These are phyloP conservation scores for Boletellus ananiceps DNA, from an alignment of 768 basidiomycete species.

Conservation along the genomic window DNA sequence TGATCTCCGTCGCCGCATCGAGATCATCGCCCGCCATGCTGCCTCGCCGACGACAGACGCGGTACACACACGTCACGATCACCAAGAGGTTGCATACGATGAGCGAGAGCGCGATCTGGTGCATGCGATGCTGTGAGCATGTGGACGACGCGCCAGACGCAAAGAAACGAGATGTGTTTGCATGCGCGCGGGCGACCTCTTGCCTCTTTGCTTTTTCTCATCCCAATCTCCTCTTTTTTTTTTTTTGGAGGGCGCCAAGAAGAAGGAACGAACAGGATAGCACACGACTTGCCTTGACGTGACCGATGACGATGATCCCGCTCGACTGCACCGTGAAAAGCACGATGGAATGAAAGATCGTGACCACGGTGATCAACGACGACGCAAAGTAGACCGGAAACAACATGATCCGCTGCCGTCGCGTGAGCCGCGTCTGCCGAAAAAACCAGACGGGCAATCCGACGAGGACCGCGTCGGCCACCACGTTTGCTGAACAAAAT, in stretches of 20 bases:
- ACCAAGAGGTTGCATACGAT: conserved; percentile 25
- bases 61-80: conserved; percentile 19
- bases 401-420: conserved; percentile 16
- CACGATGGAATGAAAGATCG: conserved; percentile 13
- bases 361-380: conserved; percentile 14
- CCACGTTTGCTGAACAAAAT: conserved; percentile 11
- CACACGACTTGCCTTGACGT: conserved; percentile 20
- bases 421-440: conserved; percentile 1
- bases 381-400: conserved; percentile 19
- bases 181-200: too few relatives aligned
- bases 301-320: conserved; percentile 15
- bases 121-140: background rate
- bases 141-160: background rate
- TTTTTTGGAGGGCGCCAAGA: background rate
- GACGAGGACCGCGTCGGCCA: conserved; percentile 20
- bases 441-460: conserved; percentile 14
- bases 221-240: background rate
- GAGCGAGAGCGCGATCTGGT: background rate
- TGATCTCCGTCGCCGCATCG: background rate
- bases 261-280: background rate
- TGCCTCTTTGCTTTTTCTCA: too few relatives aligned
- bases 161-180: too few relatives aligned
- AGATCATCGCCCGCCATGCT: background rate
- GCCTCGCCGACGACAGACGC: background rate
- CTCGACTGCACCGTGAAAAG: background rate